These are phyloP conservation scores for Ajuga chamaepitys DNA, from an alignment of 257 asterid genomes.

Conservation along the genomic window DNA sequence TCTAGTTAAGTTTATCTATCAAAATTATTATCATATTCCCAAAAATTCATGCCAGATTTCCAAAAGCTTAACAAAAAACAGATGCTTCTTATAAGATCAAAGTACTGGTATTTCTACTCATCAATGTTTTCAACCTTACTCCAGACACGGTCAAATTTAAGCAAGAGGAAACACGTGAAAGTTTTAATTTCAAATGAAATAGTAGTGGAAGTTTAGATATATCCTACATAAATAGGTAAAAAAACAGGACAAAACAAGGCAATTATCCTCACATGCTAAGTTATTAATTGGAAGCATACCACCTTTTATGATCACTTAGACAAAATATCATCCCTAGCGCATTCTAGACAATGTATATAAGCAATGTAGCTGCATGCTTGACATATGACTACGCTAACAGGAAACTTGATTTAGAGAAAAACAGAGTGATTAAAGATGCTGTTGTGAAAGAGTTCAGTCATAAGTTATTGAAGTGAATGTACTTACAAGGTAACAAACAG, in stretches of 20 bases:
- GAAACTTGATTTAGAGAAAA: neutral
- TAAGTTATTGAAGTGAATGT: constrained; percentile 1
- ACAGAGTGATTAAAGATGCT: neutral
- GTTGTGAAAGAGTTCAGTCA: neutral
- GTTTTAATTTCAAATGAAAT: neutral
- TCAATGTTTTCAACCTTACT: neutral
- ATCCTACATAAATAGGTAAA: neutral
- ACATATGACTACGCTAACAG: neutral
- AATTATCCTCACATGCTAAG: neutral
- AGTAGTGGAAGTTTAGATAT: neutral
- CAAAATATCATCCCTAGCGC: neutral
- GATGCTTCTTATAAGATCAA: neutral
- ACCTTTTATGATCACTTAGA: constrained; percentile 2
- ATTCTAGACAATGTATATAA: neutral
- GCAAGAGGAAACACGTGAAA: neutral
- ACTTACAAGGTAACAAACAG: neutral
- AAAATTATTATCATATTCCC: neutral
- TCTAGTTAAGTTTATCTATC: neutral
- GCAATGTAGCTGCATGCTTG: constrained; percentile 5
- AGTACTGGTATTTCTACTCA: neutral
- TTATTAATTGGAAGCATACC: neutral
- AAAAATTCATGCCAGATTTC: neutral
- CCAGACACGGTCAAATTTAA: neutral
- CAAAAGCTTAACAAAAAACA: neutral
- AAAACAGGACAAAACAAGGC: neutral